These are phyloP conservation scores for Canavalia gladiata DNA, from an alignment of 306 rosid genomes.

Conservation along the genomic window DNA sequence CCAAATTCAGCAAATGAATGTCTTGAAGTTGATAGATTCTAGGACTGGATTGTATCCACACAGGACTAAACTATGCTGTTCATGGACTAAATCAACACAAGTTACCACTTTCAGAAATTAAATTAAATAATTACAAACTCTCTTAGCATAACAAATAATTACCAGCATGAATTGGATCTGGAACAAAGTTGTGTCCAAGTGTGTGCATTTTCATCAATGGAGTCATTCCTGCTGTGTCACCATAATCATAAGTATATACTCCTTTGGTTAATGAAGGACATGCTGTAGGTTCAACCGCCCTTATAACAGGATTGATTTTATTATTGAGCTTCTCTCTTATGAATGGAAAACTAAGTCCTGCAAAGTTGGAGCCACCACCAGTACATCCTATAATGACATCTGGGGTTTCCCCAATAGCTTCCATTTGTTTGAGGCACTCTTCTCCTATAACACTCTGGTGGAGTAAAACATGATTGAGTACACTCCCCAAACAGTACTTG, in stretches of 20 bases:
- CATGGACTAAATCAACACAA: not conserved
- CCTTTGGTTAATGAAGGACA: constrained; percentile 98
- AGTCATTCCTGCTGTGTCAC: constrained; percentile 93
- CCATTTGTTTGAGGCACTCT: constrained; percentile 94
- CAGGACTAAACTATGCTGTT: not conserved
- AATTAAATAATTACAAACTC: not conserved
- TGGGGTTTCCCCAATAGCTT: constrained; percentile 88
- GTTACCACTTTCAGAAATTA: not conserved
- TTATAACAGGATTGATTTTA: constrained; percentile 81
- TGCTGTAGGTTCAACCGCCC: constrained; percentile 93
- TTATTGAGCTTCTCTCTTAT: constrained; percentile 79
- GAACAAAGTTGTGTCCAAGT: constrained; percentile 90
- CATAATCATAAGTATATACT: constrained; percentile 79
- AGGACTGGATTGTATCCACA: not conserved
- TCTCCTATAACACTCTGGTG: constrained; percentile 95
- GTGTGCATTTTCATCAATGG: constrained; percentile 99
- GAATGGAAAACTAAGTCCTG: constrained; percentile 93
- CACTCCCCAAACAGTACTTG: constrained; percentile 93
- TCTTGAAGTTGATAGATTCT: not conserved
- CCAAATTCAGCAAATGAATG: not conserved
- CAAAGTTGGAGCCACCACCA: constrained; percentile 97
- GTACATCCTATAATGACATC: constrained; percentile 92
- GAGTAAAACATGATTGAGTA: constrained; percentile 90
- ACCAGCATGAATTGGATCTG: constrained; percentile 98
- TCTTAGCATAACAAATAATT: constrained; percentile 34